Evolutionary conservation across 805 yeast species (phyloP).

Genomic region (Saturnispora saitoi): DNA sequence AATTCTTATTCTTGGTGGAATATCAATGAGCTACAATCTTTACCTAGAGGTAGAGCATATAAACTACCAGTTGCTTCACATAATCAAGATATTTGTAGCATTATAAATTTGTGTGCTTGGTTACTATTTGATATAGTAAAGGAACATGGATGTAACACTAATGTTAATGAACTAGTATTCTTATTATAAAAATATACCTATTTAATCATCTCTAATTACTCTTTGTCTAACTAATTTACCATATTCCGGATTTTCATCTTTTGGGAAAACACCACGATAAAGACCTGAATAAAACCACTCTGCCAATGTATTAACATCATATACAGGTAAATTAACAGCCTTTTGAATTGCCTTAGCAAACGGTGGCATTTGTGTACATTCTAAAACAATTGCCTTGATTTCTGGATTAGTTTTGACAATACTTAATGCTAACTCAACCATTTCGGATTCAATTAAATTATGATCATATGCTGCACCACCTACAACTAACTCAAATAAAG

Average conservation of each 20-base stretch:
- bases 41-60: slow-evolving; percentile 7
- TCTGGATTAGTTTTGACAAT: slow-evolving; percentile 16
- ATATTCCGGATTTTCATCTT: slow-evolving; percentile 18
- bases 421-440: slow-evolving; percentile 19
- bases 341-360: slow-evolving; percentile 23
- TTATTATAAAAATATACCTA: background rate
- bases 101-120: slow-evolving; percentile 3
- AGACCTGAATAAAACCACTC: slow-evolving; percentile 28
- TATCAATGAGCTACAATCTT: background rate
- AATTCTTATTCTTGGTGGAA: slow-evolving; percentile 4
- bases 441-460: slow-evolving; percentile 22
- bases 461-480: slow-evolving; percentile 21
- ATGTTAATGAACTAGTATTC: slow-evolving; percentile 1
- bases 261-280: slow-evolving; percentile 15
- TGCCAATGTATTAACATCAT: slow-evolving; percentile 28
- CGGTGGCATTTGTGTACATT: slow-evolving; percentile 32
- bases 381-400: slow-evolving; percentile 27
- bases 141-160: slow-evolving; percentile 4
- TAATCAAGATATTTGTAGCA: background rate
- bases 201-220: slow-evolving; percentile 19
- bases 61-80: slow-evolving; percentile 1
- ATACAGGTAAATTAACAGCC: slow-evolving; percentile 25
- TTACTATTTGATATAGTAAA: slow-evolving; percentile 4
- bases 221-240: slow-evolving; percentile 22
- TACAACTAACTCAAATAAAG: slow-evolving; percentile 21